Evolutionary conservation across 345 rosid genomes (phyloP).

Genomic region (Acer campestre): DNA sequence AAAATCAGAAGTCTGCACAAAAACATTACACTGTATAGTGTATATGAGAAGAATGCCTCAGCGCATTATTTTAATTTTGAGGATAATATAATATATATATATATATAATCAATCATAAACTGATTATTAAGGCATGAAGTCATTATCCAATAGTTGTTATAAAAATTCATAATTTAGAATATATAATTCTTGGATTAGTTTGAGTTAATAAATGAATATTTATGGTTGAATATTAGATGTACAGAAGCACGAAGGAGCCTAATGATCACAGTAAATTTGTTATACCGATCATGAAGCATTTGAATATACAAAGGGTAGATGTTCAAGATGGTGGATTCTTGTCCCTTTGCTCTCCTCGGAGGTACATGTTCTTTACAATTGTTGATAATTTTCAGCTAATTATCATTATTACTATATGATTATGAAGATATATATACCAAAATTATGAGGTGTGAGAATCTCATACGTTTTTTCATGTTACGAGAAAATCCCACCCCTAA

Average conservation of each 20-base stretch:
- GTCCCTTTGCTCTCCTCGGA: conserved; percentile 12
- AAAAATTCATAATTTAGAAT: too few relatives aligned
- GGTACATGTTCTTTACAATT: neutral
- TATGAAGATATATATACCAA: too few relatives aligned
- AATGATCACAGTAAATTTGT: neutral
- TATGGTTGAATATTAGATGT: conserved; percentile 21
- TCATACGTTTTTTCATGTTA: too few relatives aligned
- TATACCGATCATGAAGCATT: neutral
- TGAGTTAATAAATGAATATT: neutral
- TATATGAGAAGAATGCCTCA: neutral
- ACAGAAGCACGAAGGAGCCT: conserved; percentile 11
- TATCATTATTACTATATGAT: neutral
- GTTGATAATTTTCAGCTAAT: neutral
- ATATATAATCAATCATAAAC: too few relatives aligned
- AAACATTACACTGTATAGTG: too few relatives aligned
- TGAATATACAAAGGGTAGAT: neutral
- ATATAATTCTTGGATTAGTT: neutral
- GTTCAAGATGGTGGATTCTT: neutral
- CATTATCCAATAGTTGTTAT: neutral
- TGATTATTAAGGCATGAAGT: neutral
- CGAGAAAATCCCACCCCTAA: too few relatives aligned
- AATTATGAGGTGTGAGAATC: too few relatives aligned
- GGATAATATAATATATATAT: neutral
- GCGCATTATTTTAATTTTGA: neutral
- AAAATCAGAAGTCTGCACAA: neutral